A percentile compares a stretch with the other conserved stretches of the same genome.
phyloP scores from a whole-genome alignment of 148 eudicot genomes.

The Arctostaphylos glauca region DNA sequence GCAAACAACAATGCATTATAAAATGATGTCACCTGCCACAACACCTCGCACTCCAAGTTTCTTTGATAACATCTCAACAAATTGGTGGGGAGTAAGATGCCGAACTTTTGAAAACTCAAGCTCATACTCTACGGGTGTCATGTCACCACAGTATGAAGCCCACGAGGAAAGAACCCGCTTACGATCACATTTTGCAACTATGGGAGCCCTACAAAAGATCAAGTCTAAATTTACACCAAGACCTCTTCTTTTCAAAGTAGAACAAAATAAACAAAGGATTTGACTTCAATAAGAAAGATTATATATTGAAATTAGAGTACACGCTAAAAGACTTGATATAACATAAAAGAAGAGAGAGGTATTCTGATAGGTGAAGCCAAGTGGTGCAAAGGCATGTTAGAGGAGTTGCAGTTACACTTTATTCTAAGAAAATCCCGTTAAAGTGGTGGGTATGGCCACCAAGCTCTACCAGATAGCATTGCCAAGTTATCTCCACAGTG shows the following conservation, averaged over 20 bases:
- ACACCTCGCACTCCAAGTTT: constrained; percentile 86
- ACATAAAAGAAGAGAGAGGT: background rate
- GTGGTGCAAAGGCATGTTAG: background rate
- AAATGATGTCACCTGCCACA: constrained; percentile 73
- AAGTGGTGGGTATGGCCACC: background rate
- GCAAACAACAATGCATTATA: background rate
- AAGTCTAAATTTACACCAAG: background rate
- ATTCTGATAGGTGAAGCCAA: constrained; percentile 4
- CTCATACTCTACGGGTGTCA: constrained; percentile 58
- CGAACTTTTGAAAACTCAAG: constrained; percentile 83
- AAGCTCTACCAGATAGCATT: background rate
- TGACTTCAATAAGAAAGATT: background rate
- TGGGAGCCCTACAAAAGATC: constrained; percentile 67
- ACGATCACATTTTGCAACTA: constrained; percentile 95
- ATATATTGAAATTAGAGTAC: background rate
- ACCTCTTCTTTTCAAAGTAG: background rate
- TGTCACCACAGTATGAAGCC: constrained; percentile 70
- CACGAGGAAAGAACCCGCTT: constrained; percentile 86
- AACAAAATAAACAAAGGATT: background rate
- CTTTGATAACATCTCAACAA: constrained; percentile 84
- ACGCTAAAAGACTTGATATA: background rate
- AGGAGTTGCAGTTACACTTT: background rate
- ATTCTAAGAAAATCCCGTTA: background rate
- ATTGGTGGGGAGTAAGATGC: constrained; percentile 69
- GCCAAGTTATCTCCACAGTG: background rate